phyloP scores from a whole-genome alignment of 768 basidiomycete species.

The Chlorophyllum brunneum region DNA sequence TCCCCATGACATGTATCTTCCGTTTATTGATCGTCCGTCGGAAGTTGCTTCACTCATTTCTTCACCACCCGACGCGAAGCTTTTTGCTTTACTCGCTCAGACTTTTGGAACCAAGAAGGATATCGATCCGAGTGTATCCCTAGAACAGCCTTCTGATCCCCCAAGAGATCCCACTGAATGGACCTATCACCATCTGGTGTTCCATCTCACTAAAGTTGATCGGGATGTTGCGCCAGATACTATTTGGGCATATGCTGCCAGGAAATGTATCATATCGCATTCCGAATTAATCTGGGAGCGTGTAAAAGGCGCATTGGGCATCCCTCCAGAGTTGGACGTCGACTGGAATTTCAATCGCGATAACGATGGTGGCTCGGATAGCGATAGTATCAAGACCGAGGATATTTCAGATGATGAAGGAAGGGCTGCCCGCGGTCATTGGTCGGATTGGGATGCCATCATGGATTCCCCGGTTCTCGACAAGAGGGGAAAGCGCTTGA shows the following conservation, averaged over 20 bases:
- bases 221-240: constrained; percentile 64
- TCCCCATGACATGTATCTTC: constrained; percentile 74
- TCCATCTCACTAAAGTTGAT: constrained; percentile 63
- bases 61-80: constrained; percentile 59
- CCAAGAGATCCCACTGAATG: constrained; percentile 62
- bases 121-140: constrained; percentile 3
- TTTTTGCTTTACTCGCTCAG: constrained; percentile 72
- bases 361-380: not conserved
- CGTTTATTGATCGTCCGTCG: constrained; percentile 77
- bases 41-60: constrained; percentile 73
- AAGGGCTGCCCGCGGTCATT: constrained; percentile 32
- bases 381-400: constrained; percentile 26
- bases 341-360: constrained; percentile 37
- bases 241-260: constrained; percentile 67
- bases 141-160: constrained; percentile 23
- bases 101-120: constrained; percentile 44
- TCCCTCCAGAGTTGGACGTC: constrained; percentile 78
- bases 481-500: constrained; percentile 19
- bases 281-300: constrained; percentile 92
- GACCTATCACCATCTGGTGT: constrained; percentile 66
- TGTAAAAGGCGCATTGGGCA: constrained; percentile 81
- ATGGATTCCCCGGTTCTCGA: constrained; percentile 39
- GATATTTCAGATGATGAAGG: constrained; percentile 41
- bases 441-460: constrained; percentile 43
- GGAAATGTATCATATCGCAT: constrained; percentile 71